These are phyloP conservation scores for Aureobasidium sp. DNA, from an alignment of 2,329 filamentous ascomycete species.

Conservation along the genomic window DNA sequence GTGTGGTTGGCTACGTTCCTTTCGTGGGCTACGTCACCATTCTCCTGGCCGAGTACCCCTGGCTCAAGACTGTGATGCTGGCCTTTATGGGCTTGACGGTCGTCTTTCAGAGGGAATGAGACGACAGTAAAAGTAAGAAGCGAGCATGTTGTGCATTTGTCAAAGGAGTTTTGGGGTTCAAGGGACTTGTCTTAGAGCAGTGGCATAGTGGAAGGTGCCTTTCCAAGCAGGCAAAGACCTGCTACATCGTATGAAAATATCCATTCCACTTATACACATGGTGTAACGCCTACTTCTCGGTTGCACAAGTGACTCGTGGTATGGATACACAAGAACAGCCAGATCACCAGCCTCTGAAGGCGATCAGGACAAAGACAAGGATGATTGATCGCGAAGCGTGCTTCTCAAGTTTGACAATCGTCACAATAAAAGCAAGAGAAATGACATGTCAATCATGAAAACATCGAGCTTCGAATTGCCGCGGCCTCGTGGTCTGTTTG, in stretches of 20 bases:
- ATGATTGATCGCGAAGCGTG: too few relatives aligned
- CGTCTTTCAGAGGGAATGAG: slow-evolving; percentile 77
- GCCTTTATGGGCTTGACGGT: slow-evolving; percentile 93
- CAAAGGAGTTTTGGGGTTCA: neutral
- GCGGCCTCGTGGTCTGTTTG: neutral
- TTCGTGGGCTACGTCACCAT: slow-evolving; percentile 98
- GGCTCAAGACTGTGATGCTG: slow-evolving; percentile 91
- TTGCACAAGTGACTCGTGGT: neutral
- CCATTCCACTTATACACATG: neutral
- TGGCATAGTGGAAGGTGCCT: neutral
- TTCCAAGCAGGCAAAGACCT: neutral
- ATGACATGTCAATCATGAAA: neutral
- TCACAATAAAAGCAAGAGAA: neutral
- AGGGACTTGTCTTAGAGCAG: neutral
- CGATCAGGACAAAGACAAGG: neutral
- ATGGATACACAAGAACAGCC: neutral
- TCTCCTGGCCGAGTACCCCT: slow-evolving; percentile 87
- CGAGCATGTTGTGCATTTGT: neutral
- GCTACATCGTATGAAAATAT: neutral
- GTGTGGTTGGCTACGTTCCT: slow-evolving; percentile 82
- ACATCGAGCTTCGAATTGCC: neutral
- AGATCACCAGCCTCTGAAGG: neutral
- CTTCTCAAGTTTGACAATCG: too few relatives aligned
- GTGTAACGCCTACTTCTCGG: neutral
- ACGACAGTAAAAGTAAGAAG: neutral